These are phyloP conservation scores for Coniochaeta ligniaria DNA, from an alignment of 2,329 filamentous ascomycete genomes.

Conservation along the genomic window DNA sequence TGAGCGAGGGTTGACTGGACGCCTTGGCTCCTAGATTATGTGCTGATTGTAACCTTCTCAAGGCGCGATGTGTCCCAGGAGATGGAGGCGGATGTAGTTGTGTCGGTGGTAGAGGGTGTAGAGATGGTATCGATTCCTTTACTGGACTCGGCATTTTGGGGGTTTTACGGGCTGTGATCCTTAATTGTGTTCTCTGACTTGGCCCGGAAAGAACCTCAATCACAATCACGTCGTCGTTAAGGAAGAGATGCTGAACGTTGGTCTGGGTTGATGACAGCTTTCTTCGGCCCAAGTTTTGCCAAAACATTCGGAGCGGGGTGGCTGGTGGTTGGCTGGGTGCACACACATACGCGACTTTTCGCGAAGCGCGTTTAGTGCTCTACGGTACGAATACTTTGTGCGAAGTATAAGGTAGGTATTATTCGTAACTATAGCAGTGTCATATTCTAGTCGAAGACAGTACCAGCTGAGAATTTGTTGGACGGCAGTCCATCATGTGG, in stretches of 20 bases:
- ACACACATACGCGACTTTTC: background rate
- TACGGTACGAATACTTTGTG: too few species aligned
- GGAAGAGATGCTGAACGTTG: background rate
- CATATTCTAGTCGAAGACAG: too few species aligned
- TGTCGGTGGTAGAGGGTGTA: slow-evolving; percentile 26
- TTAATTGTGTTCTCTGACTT: background rate
- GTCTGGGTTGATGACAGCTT: background rate
- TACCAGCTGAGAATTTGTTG: too few species aligned
- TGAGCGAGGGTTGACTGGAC: slow-evolving; percentile 44
- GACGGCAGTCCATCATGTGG: too few species aligned
- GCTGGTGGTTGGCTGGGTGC: slow-evolving; percentile 1
- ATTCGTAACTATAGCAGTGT: too few species aligned
- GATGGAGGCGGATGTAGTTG: slow-evolving; percentile 50
- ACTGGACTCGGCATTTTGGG: slow-evolving; percentile 23
- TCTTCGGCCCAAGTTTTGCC: background rate
- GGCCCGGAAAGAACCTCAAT: background rate
- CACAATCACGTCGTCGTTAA: background rate
- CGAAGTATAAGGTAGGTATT: too few species aligned
- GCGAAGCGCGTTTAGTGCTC: slow-evolving; percentile 1
- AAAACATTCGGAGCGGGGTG: background rate
- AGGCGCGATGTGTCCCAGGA: slow-evolving; percentile 57
- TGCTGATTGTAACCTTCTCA: slow-evolving; percentile 70
- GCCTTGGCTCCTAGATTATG: slow-evolving; percentile 57
- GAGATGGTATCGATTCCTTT: slow-evolving; percentile 15
- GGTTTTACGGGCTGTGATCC: background rate